Evolutionary conservation across 2,329 filamentous ascomycete species (phyloP).

Genomic region (Coniochaeta ligniaria): DNA sequence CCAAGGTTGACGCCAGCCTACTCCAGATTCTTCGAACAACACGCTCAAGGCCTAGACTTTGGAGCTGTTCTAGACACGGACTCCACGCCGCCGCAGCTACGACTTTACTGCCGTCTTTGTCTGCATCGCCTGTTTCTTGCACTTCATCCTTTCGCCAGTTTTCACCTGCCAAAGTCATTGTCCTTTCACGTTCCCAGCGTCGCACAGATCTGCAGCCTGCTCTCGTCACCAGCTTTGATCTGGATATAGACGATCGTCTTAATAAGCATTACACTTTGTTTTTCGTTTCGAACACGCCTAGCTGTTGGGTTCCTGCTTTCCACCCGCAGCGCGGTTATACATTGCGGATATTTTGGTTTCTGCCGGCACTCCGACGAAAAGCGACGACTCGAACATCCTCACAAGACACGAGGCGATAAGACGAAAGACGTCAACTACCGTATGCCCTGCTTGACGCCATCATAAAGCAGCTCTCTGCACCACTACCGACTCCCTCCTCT

Average conservation of each 20-base stretch:
- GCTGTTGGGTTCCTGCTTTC: neutral
- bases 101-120: neutral
- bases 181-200: neutral
- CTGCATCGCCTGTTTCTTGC: neutral
- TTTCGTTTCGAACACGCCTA: neutral
- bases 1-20: neutral
- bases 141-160: neutral
- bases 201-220: neutral
- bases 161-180: neutral
- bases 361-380: neutral
- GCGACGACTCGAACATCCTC: neutral
- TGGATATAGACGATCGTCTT: neutral
- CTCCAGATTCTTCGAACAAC: neutral
- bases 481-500: neutral
- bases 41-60: neutral
- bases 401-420: neutral
- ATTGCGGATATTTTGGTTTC: neutral
- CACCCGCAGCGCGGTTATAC: slow-evolving; percentile 1
- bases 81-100: neutral
- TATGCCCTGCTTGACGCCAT: neutral
- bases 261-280: neutral
- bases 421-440: neutral
- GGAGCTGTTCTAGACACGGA: neutral
- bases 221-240: neutral
- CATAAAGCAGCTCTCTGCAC: neutral